A percentile compares a stretch with the other conserved stretches of the same genome.
phyloP scores from a whole-genome alignment of 2,329 filamentous ascomycete genomes.

The Didymellaceae sp. region DNA sequence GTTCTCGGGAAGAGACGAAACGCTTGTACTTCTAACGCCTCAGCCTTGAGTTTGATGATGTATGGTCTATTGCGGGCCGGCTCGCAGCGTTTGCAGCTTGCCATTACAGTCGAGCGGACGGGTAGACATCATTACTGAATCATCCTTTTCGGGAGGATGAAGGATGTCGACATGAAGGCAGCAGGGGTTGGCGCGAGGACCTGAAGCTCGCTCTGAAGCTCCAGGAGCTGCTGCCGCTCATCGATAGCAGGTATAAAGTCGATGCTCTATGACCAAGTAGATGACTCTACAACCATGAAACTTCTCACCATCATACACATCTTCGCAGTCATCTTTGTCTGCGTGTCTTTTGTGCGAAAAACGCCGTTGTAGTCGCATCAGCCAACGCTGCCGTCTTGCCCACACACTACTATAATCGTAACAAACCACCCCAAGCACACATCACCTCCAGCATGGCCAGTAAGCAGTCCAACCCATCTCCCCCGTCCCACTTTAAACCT shows the following conservation, averaged over 20 bases:
- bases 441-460: constrained; percentile 20
- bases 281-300: not conserved
- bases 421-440: not conserved
- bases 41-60: not conserved
- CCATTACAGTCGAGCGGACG: constrained; percentile 10
- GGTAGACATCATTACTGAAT: not conserved
- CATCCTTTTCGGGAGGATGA: constrained; percentile 18
- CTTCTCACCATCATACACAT: not conserved
- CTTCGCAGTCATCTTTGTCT: not conserved
- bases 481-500: not conserved
- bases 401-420: too few relatives aligned
- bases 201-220: constrained; percentile 14
- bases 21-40: not conserved
- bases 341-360: not conserved
- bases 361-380: not conserved
- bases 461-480: constrained; percentile 1
- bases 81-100: constrained; percentile 15
- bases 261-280: not conserved
- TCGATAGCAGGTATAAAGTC: not conserved
- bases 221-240: not conserved
- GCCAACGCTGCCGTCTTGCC: too few relatives aligned
- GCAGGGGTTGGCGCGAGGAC: constrained; percentile 6
- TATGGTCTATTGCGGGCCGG: not conserved
- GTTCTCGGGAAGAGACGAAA: not conserved
- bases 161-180: constrained; percentile 17